Conservation (phyloP, 495 filamentous ascomycete species). For the Neurospora sp. region DNA sequence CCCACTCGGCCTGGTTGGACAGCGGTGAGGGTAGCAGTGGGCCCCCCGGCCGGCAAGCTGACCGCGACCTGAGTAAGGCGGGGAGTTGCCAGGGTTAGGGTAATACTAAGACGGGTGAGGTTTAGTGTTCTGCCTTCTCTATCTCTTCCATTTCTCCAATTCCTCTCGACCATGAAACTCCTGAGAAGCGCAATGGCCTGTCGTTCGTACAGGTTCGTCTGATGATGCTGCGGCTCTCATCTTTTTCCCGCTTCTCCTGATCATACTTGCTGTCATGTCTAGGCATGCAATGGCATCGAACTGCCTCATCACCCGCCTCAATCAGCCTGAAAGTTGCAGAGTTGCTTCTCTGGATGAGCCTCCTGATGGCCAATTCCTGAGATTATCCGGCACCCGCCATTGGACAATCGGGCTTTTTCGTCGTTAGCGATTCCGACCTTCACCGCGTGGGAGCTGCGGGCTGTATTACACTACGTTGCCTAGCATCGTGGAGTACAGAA, state of each 20-base stretch:
- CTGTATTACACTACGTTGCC: not conserved
- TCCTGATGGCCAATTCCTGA: not conserved
- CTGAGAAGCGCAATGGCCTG: not conserved
- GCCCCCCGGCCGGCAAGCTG: not conserved
- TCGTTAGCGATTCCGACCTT: not conserved
- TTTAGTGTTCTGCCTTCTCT: not conserved
- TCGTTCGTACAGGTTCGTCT: not conserved
- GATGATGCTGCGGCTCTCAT: not conserved
- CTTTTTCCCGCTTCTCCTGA: not conserved
- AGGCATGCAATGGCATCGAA: not conserved
- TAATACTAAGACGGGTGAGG: not conserved
- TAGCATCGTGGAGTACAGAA: not conserved
- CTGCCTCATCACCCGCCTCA: not conserved
- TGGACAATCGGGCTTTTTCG: not conserved
- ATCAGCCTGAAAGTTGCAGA: not conserved
- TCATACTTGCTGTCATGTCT: not conserved
- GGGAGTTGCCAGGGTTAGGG: not conserved
- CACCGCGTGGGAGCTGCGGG: not conserved
- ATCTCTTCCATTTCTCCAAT: not conserved
- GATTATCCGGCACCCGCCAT: conserved; percentile 7
- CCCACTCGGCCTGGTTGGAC: not conserved
- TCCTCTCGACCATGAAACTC: not conserved
- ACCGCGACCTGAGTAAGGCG: not conserved
- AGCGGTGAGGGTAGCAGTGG: not conserved
- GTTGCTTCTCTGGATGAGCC: not conserved